phyloP scores from a whole-genome alignment of 768 basidiomycete species.

The Lepiota venenata region DNA sequence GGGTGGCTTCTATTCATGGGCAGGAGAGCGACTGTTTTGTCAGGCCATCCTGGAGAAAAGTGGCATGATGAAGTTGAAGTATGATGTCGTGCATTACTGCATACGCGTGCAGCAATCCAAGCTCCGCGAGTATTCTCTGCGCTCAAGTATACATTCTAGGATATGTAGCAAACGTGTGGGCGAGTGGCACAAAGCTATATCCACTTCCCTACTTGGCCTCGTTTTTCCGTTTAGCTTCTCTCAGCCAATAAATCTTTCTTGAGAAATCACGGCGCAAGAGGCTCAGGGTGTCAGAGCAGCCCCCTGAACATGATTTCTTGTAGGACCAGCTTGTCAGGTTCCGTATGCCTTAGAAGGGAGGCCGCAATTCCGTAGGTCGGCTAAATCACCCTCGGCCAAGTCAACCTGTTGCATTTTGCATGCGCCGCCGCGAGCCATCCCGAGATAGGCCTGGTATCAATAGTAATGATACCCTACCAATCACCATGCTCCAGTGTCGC shows the following conservation, averaged over 20 bases:
- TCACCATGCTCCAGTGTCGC: background rate
- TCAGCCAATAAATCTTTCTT: background rate
- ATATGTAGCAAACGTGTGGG: background rate
- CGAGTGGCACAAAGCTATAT: background rate
- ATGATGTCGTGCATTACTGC: background rate
- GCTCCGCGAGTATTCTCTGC: constrained; percentile 24
- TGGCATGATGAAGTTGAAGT: constrained; percentile 1
- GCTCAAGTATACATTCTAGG: background rate
- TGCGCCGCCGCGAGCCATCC: background rate
- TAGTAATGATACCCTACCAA: background rate
- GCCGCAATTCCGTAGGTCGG: too few species aligned
- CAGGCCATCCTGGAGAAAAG: background rate
- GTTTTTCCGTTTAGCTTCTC: background rate
- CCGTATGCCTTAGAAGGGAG: too few species aligned
- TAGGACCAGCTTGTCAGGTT: too few species aligned
- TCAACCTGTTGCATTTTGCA: too few species aligned
- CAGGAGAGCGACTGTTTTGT: background rate
- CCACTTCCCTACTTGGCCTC: background rate
- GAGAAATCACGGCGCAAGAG: too few species aligned
- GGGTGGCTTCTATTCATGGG: constrained; percentile 12
- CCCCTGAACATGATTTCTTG: too few species aligned
- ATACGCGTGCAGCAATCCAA: constrained; percentile 13
- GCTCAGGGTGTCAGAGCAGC: too few species aligned
- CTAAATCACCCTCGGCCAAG: too few species aligned
- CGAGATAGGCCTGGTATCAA: background rate